Evolutionary conservation across 805 yeast genomes (phyloP).

Genomic region (Yarrowia alimentaria): DNA sequence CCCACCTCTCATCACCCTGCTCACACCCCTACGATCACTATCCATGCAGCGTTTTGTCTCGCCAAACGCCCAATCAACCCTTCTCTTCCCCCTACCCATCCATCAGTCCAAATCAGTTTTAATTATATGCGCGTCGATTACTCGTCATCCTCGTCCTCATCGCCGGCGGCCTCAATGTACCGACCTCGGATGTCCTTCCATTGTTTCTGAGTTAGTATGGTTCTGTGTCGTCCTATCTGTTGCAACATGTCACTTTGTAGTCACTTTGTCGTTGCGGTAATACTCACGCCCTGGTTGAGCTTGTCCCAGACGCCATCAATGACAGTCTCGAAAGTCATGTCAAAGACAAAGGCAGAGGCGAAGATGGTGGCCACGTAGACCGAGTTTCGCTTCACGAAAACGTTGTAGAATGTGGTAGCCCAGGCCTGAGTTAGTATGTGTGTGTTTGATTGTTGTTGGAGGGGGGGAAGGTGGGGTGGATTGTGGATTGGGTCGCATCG

Average conservation of each 20-base stretch:
- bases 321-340: constrained; percentile 41
- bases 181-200: constrained; percentile 37
- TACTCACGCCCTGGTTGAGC: constrained; percentile 42
- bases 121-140: constrained; percentile 28
- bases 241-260: neutral
- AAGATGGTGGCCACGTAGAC: constrained; percentile 79
- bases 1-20: no score
- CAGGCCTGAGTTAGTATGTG: constrained; percentile 35
- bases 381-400: constrained; percentile 85
- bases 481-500: no score
- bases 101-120: constrained; percentile 15
- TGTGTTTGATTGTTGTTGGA: no score
- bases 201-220: constrained; percentile 33
- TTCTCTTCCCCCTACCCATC: neutral
- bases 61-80: neutral
- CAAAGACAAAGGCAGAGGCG: constrained; percentile 79
- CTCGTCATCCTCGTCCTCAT: constrained; percentile 36
- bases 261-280: no score
- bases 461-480: neutral
- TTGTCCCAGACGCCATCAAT: constrained; percentile 41
- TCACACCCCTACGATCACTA: no score
- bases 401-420: constrained; percentile 57
- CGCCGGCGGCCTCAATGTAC: constrained; percentile 34
- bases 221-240: neutral
- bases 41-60: neutral